Percentiles rank a stretch among this genome's conserved stretches.
Conservation (phyloP, 306 rosid species). For the Ziziphus jujuba region DNA sequence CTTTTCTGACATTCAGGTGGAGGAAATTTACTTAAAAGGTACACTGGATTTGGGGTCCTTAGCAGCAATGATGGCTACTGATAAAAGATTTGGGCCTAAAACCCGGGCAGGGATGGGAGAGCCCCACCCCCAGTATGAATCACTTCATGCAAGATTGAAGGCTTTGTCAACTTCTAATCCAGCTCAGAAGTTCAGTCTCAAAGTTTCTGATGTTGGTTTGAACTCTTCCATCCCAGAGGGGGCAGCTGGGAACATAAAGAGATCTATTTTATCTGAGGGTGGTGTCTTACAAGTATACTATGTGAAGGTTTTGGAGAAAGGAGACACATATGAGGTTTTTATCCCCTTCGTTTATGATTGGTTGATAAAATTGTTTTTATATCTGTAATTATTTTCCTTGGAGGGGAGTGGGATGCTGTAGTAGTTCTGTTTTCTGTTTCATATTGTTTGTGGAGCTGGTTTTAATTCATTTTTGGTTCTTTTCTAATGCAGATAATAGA, state of each 20-base stretch:
- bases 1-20: slow-evolving; percentile 78
- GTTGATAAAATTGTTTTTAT: not conserved
- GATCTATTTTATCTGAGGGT: slow-evolving; percentile 90
- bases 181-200: slow-evolving; percentile 66
- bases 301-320: slow-evolving; percentile 99
- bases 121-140: slow-evolving; percentile 61
- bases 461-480: slow-evolving; percentile 23
- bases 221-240: slow-evolving; percentile 93
- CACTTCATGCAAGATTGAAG: slow-evolving; percentile 82
- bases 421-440: slow-evolving; percentile 1
- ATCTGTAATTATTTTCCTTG: not conserved
- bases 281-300: slow-evolving; percentile 89
- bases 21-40: slow-evolving; percentile 82
- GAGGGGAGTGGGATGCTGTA: not conserved
- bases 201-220: slow-evolving; percentile 67
- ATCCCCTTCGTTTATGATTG: slow-evolving; percentile 1
- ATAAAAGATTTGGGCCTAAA: slow-evolving; percentile 64
- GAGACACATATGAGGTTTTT: slow-evolving; percentile 95
- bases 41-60: slow-evolving; percentile 96
- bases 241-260: slow-evolving; percentile 94
- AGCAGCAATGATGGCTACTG: slow-evolving; percentile 84
- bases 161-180: slow-evolving; percentile 59
- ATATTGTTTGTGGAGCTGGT: not conserved
- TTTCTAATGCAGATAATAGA: slow-evolving; percentile 77
- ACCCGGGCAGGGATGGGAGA: slow-evolving; percentile 85